These are phyloP conservation scores for Epichloe glyceriae DNA, from an alignment of 2,329 filamentous ascomycete species.

Conservation along the genomic window DNA sequence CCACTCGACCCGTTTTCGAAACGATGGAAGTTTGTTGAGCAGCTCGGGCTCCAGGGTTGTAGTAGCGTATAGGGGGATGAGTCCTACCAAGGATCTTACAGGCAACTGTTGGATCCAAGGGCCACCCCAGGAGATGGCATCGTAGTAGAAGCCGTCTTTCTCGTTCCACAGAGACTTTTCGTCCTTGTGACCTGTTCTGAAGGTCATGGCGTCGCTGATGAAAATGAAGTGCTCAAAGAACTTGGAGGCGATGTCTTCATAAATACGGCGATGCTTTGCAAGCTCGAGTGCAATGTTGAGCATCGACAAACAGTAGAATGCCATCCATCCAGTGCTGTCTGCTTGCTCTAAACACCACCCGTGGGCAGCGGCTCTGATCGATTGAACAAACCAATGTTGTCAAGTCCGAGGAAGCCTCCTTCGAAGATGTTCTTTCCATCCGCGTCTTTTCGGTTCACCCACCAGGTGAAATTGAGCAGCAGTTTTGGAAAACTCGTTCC, in stretches of 20 bases:
- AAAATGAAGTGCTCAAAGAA: conserved; percentile 99
- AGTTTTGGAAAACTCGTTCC: conserved; percentile 95
- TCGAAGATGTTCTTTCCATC: conserved; percentile 97
- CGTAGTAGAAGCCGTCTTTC: conserved; percentile 94
- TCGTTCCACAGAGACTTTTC: conserved; percentile 93
- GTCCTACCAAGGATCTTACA: conserved; percentile 78
- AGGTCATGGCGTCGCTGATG: conserved; percentile 95
- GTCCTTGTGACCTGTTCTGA: conserved; percentile 53
- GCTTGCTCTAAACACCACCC: conserved; percentile 91
- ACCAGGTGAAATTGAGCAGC: conserved; percentile 96
- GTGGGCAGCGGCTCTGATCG: conserved; percentile 90
- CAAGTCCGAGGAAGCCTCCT: conserved; percentile 84
- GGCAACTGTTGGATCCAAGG: conserved; percentile 89
- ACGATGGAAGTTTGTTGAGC: conserved; percentile 79
- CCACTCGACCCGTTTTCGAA: conserved; percentile 90
- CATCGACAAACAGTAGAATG: conserved; percentile 93
- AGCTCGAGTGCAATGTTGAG: conserved; percentile 91
- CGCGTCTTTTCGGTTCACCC: conserved; percentile 91
- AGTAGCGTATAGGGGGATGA: conserved; percentile 88
- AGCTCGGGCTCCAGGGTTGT: conserved; percentile 87
- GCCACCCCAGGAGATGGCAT: conserved; percentile 91
- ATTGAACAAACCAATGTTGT: conserved; percentile 97
- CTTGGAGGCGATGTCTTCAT: conserved; percentile 94
- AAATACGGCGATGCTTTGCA: conserved; percentile 86
- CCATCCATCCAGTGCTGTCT: conserved; percentile 98